Conservation (phyloP, 2,329 filamentous ascomycete genomes). For the Diaporthe velutina region DNA sequence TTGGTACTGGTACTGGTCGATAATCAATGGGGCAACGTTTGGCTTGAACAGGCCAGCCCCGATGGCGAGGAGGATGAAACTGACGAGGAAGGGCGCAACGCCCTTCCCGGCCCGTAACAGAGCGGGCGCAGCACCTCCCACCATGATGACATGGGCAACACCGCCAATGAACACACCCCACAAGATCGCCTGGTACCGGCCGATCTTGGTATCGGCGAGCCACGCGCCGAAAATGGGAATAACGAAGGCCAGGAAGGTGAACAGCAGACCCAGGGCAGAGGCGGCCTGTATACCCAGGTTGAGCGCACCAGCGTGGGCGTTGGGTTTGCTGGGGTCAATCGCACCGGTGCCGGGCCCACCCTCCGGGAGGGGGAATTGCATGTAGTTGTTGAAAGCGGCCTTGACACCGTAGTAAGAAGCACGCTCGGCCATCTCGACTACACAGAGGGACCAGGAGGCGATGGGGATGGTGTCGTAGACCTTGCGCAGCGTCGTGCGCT, state of each 20-base stretch:
- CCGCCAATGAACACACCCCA: slow-evolving; percentile 67
- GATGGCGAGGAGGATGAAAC: slow-evolving; percentile 74
- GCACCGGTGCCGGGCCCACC: slow-evolving; percentile 53
- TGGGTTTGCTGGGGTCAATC: slow-evolving; percentile 47
- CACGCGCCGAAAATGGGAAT: slow-evolving; percentile 66
- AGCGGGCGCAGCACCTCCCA: slow-evolving; percentile 71
- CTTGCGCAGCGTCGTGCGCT: slow-evolving; percentile 58
- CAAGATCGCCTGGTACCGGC: slow-evolving; percentile 76
- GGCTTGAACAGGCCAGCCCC: slow-evolving; percentile 81
- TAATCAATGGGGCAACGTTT: slow-evolving; percentile 60
- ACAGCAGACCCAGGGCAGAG: slow-evolving; percentile 59
- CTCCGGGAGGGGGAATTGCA: slow-evolving; percentile 65
- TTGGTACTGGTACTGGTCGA: slow-evolving; percentile 59
- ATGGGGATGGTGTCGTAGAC: slow-evolving; percentile 59
- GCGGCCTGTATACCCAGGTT: slow-evolving; percentile 62
- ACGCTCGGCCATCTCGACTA: slow-evolving; percentile 65
- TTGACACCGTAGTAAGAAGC: slow-evolving; percentile 66
- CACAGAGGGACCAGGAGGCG: slow-evolving; percentile 60
- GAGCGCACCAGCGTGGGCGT: slow-evolving; percentile 63
- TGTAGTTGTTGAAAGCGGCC: slow-evolving; percentile 67
- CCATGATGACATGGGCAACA: slow-evolving; percentile 73
- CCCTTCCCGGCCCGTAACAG: slow-evolving; percentile 65
- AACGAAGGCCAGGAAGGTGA: slow-evolving; percentile 63
- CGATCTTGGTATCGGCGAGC: slow-evolving; percentile 74
- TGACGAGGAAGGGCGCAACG: slow-evolving; percentile 72